Base-by-base conservation (phyloP, 306 rosid species). In the Purshia tridentata region DNA sequence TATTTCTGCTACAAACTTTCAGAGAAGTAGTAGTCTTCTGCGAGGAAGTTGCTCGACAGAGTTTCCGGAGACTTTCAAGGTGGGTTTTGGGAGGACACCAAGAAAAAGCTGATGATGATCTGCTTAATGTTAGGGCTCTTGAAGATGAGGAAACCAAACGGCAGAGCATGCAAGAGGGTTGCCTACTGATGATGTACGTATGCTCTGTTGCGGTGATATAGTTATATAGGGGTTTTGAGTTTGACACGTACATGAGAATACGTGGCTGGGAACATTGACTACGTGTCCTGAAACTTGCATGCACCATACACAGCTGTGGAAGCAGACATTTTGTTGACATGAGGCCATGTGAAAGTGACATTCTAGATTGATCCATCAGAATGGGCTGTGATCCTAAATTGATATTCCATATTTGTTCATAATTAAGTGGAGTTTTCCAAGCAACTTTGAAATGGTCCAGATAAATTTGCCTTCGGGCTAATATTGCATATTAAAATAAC, bases 211-310 rank as follows among this genome's bases (percentile, higher is more conserved):
- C 2, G 35, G 35, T 29, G 35, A 29, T 29, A n/a, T n/a, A n/a
- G n/a, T n/a, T 56, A 57, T 48, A 77, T 53, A 72, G 58, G 23
- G 64, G 10, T 8, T 49, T 8, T 39, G 64, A 29, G 12, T 2
- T 46, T 57, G 87, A 85, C 82, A 82, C 64, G 79, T 35, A 83
- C 67, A 29, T 29, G 5, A 75, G 62, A n/a, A 73, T 9, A 35
- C 19, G 80, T 80, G 87, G 82, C 77, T 29, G 39, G 67, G 72
- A 41, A 69, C 44, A 22, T 48, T 70, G 69, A 60, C 40, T 22
- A 56, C 51, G 72, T 76, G 79, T 58, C 62, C 39, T 61, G 69
- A 39, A 10, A 20, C 12, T 59, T n/a, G 16, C 75, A 60, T 49
- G 80, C 69, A 60, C 48, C 13, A 22, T 50, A 22, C 45, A 76